Conservation (phyloP, 176 grass and related monocot species). For the Hordeum vulgare region DNA sequence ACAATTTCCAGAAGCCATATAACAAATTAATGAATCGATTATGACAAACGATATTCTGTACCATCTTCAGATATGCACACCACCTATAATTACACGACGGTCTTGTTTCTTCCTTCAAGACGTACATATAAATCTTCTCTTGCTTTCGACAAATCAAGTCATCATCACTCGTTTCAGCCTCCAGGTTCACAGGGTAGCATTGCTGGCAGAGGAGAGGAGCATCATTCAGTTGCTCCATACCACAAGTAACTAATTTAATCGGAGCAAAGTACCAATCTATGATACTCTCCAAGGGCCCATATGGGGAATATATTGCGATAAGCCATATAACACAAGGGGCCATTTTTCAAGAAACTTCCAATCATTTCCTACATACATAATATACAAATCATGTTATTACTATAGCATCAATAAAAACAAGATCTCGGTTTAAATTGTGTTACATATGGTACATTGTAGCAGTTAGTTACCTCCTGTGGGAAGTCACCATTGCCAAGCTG, state of each 20-base stretch:
- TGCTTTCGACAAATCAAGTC: not conserved
- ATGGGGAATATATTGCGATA: constrained; percentile 89
- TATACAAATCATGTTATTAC: not conserved
- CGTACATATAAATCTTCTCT: not conserved
- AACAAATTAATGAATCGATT: not conserved
- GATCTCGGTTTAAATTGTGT: not conserved
- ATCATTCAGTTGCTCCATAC: not conserved
- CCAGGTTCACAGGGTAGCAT: not conserved
- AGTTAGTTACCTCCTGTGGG: constrained; percentile 54
- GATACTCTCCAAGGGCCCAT: constrained; percentile 79
- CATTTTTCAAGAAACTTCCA: constrained; percentile 60
- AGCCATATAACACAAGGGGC: constrained; percentile 47
- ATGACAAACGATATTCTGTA: not conserved
- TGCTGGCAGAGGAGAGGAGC: not conserved
- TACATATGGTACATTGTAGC: not conserved
- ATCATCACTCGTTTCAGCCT: not conserved
- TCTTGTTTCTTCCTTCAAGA: not conserved
- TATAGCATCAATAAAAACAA: too few species aligned
- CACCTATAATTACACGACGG: constrained; percentile 9
- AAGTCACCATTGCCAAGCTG: constrained; percentile 64
- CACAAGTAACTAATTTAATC: not conserved
- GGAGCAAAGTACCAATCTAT: constrained; percentile 24
- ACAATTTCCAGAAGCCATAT: not conserved
- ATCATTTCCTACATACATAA: constrained; percentile 55
- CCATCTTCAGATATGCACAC: not conserved